phyloP scores from a whole-genome alignment of 257 asterid genomes.

The Przewalskia tangutica region DNA sequence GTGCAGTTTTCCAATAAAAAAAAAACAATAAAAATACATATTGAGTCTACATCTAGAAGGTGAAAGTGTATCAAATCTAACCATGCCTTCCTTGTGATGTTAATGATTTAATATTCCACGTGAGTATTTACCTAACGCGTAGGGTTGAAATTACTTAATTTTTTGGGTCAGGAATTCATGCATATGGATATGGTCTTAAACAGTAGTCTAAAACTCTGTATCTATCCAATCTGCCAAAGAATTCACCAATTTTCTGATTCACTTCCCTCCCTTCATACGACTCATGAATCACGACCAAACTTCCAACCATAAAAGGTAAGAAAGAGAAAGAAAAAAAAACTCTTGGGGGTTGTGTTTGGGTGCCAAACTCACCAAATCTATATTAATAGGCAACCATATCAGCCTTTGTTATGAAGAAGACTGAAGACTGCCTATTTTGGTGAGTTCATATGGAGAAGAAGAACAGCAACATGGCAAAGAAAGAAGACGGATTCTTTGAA shows the following conservation, averaged over 20 bases:
- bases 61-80: background rate
- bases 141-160: background rate
- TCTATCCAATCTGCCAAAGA: background rate
- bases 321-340: background rate
- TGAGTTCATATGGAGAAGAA: constrained; percentile 2
- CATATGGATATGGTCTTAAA: background rate
- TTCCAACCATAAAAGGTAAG: background rate
- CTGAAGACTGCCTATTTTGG: background rate
- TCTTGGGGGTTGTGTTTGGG: background rate
- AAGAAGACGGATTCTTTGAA: background rate
- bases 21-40: background rate
- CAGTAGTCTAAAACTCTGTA: background rate
- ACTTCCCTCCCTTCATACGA: background rate
- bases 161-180: background rate
- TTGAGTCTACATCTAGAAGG: background rate
- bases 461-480: background rate
- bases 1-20: background rate
- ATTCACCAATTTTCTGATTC: background rate
- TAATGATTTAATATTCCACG: background rate
- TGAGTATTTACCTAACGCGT: background rate
- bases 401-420: background rate
- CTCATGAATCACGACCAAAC: background rate
- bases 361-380: constrained; percentile 2
- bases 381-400: background rate
- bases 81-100: background rate